phyloP scores from a whole-genome alignment of 768 basidiomycete species.

The Lactifluus subvellereus region DNA sequence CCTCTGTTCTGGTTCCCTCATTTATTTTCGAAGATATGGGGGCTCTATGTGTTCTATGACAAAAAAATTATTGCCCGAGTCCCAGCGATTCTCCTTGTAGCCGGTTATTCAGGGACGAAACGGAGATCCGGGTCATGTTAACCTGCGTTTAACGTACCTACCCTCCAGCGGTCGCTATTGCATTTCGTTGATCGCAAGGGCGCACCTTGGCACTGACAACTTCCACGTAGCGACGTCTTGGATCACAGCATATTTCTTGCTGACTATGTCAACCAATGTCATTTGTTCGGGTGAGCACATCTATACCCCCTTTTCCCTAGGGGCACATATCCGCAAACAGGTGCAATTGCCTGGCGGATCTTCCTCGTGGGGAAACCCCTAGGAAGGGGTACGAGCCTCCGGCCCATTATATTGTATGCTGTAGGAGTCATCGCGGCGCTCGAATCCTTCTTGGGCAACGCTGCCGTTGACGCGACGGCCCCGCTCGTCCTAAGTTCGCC shows the following conservation, averaged over 20 bases:
- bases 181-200: not conserved
- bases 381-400: not conserved
- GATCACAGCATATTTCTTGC: slow-evolving; percentile 1
- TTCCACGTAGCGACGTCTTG: not conserved
- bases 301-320: not conserved
- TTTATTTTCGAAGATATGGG: slow-evolving; percentile 7
- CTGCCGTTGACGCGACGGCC: not conserved
- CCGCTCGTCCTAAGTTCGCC: not conserved
- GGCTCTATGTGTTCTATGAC: slow-evolving; percentile 3
- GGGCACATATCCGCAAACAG: not conserved
- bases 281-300: slow-evolving; percentile 3
- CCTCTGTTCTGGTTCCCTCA: not conserved
- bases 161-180: not conserved
- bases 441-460: not conserved
- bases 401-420: slow-evolving; percentile 1
- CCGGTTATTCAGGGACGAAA: slow-evolving; percentile 2
- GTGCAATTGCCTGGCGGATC: slow-evolving; percentile 5
- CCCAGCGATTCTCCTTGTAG: not conserved
- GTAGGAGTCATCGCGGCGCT: not conserved
- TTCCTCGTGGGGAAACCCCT: not conserved
- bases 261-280: not conserved
- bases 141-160: not conserved
- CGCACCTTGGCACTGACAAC: not conserved
- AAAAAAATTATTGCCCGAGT: not conserved
- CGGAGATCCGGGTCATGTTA: not conserved